These are phyloP conservation scores for Calonectria ilicicola DNA, from an alignment of 2,329 filamentous ascomycete genomes.

Conservation along the genomic window DNA sequence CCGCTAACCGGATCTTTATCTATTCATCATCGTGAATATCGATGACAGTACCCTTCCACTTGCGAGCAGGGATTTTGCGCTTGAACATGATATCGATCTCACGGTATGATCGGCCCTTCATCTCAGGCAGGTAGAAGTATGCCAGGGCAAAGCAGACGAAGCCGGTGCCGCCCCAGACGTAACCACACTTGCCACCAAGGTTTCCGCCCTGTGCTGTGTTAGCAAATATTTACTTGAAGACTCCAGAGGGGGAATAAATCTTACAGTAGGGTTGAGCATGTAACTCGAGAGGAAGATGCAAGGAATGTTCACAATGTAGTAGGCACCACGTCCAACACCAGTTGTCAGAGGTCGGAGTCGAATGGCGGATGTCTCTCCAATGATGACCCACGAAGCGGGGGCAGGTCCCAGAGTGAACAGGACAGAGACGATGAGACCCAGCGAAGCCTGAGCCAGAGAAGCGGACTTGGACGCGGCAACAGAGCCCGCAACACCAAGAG, in stretches of 20 bases:
- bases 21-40: constrained; percentile 74
- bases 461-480: constrained; percentile 54
- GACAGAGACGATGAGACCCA: constrained; percentile 75
- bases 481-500: constrained; percentile 70
- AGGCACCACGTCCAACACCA: constrained; percentile 71
- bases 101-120: constrained; percentile 69
- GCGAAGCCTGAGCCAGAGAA: constrained; percentile 67
- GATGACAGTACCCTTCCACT: constrained; percentile 67
- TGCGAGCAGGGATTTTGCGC: constrained; percentile 64
- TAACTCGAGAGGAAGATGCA: constrained; percentile 72
- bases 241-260: constrained; percentile 20
- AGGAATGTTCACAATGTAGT: constrained; percentile 75
- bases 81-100: constrained; percentile 73
- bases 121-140: constrained; percentile 65
- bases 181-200: constrained; percentile 68
- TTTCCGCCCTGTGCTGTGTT: constrained; percentile 51
- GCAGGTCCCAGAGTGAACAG: constrained; percentile 72
- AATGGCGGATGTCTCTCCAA: constrained; percentile 74
- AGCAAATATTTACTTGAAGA: constrained; percentile 30
- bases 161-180: constrained; percentile 69
- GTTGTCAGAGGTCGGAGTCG: constrained; percentile 75
- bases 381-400: constrained; percentile 75
- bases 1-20: constrained; percentile 14
- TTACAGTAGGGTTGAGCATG: constrained; percentile 68
- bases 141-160: constrained; percentile 65